Percentiles rank a stretch among this genome's conserved stretches.
Evolutionary conservation across 108 stramenopile species (phyloP).

Genomic region (Mayamaea pseudoterrestris): DNA sequence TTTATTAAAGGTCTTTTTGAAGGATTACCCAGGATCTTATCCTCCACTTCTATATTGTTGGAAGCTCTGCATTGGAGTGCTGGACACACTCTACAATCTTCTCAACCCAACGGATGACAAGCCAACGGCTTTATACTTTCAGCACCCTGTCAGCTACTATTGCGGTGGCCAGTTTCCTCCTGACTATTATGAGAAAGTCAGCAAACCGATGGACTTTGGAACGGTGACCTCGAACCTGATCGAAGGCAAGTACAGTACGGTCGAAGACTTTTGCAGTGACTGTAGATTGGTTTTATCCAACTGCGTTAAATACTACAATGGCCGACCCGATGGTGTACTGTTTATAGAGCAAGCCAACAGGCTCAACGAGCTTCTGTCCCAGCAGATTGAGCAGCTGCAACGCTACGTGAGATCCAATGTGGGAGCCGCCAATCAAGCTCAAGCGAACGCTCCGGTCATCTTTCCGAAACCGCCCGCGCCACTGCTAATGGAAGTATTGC

Average conservation of each 20-base stretch:
- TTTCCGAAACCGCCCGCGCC: slow-evolving; percentile 46
- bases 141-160: slow-evolving; percentile 58
- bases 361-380: slow-evolving; percentile 37
- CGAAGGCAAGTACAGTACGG: slow-evolving; percentile 45
- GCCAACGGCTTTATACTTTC: slow-evolving; percentile 64
- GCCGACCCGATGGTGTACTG: slow-evolving; percentile 31
- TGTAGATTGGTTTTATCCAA: slow-evolving; percentile 58
- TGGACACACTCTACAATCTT: slow-evolving; percentile 49
- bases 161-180: slow-evolving; percentile 53
- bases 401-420: slow-evolving; percentile 39
- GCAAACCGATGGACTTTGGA: slow-evolving; percentile 66
- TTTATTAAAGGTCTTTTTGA: slow-evolving; percentile 43
- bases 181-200: slow-evolving; percentile 52
- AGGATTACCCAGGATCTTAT: slow-evolving; percentile 14
- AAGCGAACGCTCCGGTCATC: slow-evolving; percentile 13
- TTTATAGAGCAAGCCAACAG: slow-evolving; percentile 54
- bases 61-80: slow-evolving; percentile 48
- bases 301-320: slow-evolving; percentile 52
- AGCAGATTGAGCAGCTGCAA: slow-evolving; percentile 34
- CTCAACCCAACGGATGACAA: slow-evolving; percentile 53
- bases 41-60: slow-evolving; percentile 68
- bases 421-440: slow-evolving; percentile 21
- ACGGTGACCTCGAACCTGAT: slow-evolving; percentile 56
- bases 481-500: slow-evolving; percentile 38
- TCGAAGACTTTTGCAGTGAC: slow-evolving; percentile 48